Conservation (phyloP, 2,329 filamentous ascomycete genomes). For the Fusarium sp. region DNA sequence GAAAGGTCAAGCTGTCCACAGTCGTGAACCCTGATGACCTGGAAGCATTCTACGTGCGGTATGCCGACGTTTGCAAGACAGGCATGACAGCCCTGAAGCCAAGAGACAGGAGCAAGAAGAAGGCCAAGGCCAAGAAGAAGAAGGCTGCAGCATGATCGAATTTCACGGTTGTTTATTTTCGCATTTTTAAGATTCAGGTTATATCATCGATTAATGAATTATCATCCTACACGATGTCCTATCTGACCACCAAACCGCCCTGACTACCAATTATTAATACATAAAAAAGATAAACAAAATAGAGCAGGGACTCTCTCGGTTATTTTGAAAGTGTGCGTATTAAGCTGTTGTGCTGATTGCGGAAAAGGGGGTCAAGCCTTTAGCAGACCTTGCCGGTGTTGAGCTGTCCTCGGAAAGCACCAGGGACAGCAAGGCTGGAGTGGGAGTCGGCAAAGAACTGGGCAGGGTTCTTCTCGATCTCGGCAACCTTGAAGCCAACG, state of each 20-base stretch:
- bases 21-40: constrained; percentile 80
- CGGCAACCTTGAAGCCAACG: constrained; percentile 58
- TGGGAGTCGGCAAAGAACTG: constrained; percentile 66
- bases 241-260: constrained; percentile 12
- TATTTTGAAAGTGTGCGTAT: neutral
- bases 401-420: constrained; percentile 64
- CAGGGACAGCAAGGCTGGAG: constrained; percentile 59
- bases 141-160: constrained; percentile 52
- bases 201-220: constrained; percentile 35
- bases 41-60: constrained; percentile 83
- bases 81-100: constrained; percentile 94
- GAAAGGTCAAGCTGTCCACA: constrained; percentile 82
- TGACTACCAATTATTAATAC: constrained; percentile 4
- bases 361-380: neutral
- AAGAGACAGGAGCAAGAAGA: constrained; percentile 88
- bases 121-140: constrained; percentile 81
- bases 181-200: neutral
- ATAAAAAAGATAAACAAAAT: constrained; percentile 2
- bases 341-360: neutral
- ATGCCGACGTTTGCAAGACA: constrained; percentile 90
- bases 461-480: constrained; percentile 62
- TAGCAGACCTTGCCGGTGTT: constrained; percentile 36
- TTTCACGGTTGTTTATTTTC: neutral
- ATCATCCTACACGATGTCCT: constrained; percentile 20
- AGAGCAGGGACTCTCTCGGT: neutral